Evolutionary conservation across 202 grass and related monocot genomes (phyloP).

Genomic region (Sporobolus alterniflorus): DNA sequence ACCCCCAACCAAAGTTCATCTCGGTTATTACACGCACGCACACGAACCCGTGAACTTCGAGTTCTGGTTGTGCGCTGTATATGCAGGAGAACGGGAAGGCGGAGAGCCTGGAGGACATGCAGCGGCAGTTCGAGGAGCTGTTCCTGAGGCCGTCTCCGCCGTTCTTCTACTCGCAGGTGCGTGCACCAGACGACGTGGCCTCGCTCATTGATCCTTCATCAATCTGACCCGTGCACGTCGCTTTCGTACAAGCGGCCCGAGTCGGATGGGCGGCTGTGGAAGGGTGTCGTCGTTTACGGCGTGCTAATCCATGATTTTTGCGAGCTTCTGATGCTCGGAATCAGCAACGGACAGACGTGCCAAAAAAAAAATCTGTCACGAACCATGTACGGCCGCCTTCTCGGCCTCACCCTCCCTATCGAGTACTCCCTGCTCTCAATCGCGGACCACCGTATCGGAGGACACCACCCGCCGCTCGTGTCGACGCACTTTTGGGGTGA

Average conservation of each 20-base stretch:
- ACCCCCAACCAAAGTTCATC: too few relatives aligned
- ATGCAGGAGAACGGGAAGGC: slow-evolving; percentile 46
- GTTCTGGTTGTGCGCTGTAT: neutral
- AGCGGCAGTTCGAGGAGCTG: slow-evolving; percentile 82
- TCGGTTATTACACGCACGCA: too few relatives aligned
- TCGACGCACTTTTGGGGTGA: neutral
- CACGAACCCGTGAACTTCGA: neutral
- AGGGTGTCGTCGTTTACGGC: neutral
- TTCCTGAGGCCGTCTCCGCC: slow-evolving; percentile 61
- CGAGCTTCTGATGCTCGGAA: neutral
- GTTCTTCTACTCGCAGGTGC: slow-evolving; percentile 32
- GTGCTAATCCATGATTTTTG: neutral
- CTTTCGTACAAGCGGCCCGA: neutral
- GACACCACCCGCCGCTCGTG: neutral
- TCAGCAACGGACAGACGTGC: neutral
- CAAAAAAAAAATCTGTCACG: neutral
- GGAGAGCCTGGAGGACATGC: slow-evolving; percentile 75
- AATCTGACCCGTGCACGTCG: neutral
- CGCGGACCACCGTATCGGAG: neutral
- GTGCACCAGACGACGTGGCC: neutral
- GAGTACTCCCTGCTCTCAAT: neutral
- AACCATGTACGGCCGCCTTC: neutral
- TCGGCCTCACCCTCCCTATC: neutral
- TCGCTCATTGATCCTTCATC: neutral
- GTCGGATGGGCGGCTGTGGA: neutral